Evolutionary conservation across 2,329 filamentous ascomycete genomes (phyloP).

Genomic region (Pleomassaria siparia): DNA sequence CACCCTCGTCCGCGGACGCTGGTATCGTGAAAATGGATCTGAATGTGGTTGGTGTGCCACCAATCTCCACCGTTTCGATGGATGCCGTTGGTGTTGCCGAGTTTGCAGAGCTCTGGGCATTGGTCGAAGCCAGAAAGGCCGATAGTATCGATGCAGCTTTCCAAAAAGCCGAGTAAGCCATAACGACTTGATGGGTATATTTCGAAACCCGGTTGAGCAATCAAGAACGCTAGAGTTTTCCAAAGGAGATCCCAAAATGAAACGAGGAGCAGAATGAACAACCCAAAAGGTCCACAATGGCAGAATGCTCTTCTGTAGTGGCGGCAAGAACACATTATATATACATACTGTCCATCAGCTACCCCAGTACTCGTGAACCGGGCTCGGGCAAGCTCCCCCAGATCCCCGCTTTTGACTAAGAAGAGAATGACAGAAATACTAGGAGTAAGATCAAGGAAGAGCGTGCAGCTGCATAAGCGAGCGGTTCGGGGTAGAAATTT

Average conservation of each 20-base stretch:
- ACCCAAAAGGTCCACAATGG: conserved; percentile 1
- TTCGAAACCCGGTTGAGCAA: neutral
- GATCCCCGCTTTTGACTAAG: conserved; percentile 19
- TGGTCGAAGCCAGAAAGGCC: conserved; percentile 26
- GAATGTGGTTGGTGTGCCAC: conserved; percentile 33
- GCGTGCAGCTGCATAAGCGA: conserved; percentile 20
- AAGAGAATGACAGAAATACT: conserved; percentile 17
- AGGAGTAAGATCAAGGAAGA: conserved; percentile 17
- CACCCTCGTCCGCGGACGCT: conserved; percentile 37
- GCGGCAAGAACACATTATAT: conserved; percentile 2
- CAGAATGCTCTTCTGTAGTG: neutral
- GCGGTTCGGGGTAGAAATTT: conserved; percentile 7
- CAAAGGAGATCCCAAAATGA: neutral
- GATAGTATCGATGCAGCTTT: conserved; percentile 25
- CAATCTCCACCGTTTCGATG: conserved; percentile 25
- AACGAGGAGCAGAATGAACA: conserved; percentile 1
- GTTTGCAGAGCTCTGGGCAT: conserved; percentile 16
- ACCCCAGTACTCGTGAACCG: too few species aligned
- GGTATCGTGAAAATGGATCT: conserved; percentile 41
- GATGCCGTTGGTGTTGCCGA: conserved; percentile 20
- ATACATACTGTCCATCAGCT: too few species aligned
- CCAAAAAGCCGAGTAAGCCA: conserved; percentile 28
- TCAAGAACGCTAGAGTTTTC: neutral
- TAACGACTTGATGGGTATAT: conserved; percentile 17
- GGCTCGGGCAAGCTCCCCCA: conserved; percentile 6